A percentile compares a stretch with the other conserved stretches of the same genome.
Evolutionary conservation across 495 filamentous ascomycete species (phyloP).

Genomic region (Aspergillus bertholletiae): DNA sequence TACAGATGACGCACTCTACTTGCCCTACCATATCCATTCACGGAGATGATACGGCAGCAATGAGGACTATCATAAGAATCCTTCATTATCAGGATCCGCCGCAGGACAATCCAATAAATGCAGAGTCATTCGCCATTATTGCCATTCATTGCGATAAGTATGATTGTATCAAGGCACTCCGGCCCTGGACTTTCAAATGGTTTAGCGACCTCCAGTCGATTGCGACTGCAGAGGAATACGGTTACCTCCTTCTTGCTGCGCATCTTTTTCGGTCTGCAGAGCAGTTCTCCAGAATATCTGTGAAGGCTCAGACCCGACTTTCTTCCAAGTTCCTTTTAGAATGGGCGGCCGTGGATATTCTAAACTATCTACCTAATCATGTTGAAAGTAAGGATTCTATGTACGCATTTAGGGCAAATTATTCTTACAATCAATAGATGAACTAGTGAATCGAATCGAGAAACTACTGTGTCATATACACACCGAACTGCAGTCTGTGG

Average conservation of each 20-base stretch:
- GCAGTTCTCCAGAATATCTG: background rate
- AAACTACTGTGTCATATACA: too few relatives aligned
- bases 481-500: too few relatives aligned
- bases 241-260: slow-evolving; percentile 2
- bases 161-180: background rate
- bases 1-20: background rate
- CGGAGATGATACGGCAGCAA: background rate
- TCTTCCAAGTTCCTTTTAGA: background rate
- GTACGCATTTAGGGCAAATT: background rate
- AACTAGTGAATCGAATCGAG: too few relatives aligned
- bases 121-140: background rate
- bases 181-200: slow-evolving; percentile 2
- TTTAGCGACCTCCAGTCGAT: background rate
- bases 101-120: background rate
- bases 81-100: slow-evolving; percentile 12
- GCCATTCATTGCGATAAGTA: slow-evolving; percentile 3
- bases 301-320: background rate
- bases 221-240: background rate
- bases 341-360: background rate
- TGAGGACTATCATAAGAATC: background rate
- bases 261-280: background rate
- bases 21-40: background rate
- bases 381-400: background rate
- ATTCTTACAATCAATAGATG: background rate
- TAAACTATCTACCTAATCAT: background rate